These are phyloP conservation scores for Aspergillus brunneoviolaceus DNA, from an alignment of 2,329 filamentous ascomycete genomes.

Conservation along the genomic window DNA sequence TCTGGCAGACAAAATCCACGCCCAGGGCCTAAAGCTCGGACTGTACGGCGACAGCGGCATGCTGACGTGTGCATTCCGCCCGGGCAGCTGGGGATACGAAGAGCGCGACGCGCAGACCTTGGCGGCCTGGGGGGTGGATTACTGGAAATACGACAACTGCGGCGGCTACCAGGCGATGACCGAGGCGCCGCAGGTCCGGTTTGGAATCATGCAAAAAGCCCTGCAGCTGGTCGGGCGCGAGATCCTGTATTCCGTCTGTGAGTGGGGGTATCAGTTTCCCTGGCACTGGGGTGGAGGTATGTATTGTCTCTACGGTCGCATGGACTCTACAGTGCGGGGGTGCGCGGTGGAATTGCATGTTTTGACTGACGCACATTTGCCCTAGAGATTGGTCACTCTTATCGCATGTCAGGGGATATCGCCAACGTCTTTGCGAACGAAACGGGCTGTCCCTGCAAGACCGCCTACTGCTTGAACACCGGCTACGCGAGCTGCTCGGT, in stretches of 20 bases:
- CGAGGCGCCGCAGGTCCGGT: slow-evolving; percentile 38
- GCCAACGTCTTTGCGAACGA: slow-evolving; percentile 20
- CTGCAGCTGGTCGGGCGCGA: slow-evolving; percentile 42
- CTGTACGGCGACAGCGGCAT: slow-evolving; percentile 47
- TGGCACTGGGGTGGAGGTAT: slow-evolving; percentile 45
- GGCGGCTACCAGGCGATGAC: slow-evolving; percentile 23
- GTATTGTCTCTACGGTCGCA: neutral
- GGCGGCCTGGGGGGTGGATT: slow-evolving; percentile 56
- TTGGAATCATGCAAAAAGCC: slow-evolving; percentile 49
- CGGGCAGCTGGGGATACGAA: slow-evolving; percentile 50
- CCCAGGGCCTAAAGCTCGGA: neutral
- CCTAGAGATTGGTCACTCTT: slow-evolving; percentile 20
- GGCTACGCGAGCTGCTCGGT: slow-evolving; percentile 32
- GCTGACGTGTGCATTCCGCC: slow-evolving; percentile 47
- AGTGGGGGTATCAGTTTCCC: slow-evolving; percentile 51
- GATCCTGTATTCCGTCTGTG: slow-evolving; percentile 51
- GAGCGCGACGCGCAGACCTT: slow-evolving; percentile 56
- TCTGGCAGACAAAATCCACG: neutral
- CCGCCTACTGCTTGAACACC: slow-evolving; percentile 34
- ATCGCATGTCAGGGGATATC: slow-evolving; percentile 31
- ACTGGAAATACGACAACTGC: slow-evolving; percentile 57
- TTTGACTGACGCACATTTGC: neutral
- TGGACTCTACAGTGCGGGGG: too few species aligned
- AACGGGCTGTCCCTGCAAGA: slow-evolving; percentile 22
- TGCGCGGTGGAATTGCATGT: too few species aligned